These are phyloP conservation scores for Penicillium sp. DNA, from an alignment of 2,329 filamentous ascomycete species.

Conservation along the genomic window DNA sequence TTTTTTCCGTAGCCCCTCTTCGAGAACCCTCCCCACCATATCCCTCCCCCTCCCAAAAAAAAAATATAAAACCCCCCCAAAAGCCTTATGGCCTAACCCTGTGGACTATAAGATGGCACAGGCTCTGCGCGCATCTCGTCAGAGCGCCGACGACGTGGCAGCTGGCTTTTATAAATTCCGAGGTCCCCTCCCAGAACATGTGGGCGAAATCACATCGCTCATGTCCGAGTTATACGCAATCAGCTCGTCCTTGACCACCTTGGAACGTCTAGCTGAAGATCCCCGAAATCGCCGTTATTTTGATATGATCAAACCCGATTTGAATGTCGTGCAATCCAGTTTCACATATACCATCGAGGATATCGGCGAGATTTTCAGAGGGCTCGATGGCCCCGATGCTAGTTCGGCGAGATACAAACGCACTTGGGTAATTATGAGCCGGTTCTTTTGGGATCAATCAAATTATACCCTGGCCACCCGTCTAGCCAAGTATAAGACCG, in stretches of 20 bases:
- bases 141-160: slow-evolving; percentile 55
- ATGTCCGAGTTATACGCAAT: slow-evolving; percentile 58
- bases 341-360: slow-evolving; percentile 54
- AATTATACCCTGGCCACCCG: slow-evolving; percentile 49
- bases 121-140: slow-evolving; percentile 45
- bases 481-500: slow-evolving; percentile 52
- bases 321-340: slow-evolving; percentile 51
- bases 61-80: neutral
- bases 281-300: slow-evolving; percentile 42
- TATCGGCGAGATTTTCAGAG: slow-evolving; percentile 49
- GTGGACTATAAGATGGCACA: slow-evolving; percentile 39
- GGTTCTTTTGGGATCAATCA: slow-evolving; percentile 49
- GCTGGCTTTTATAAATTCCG: slow-evolving; percentile 53
- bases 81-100: slow-evolving; percentile 23
- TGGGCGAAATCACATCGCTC: slow-evolving; percentile 54
- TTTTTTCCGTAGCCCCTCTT: slow-evolving; percentile 3
- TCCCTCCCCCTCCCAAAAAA: neutral
- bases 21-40: neutral
- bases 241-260: slow-evolving; percentile 50
- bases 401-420: slow-evolving; percentile 44
- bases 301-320: slow-evolving; percentile 46
- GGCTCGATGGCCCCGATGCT: slow-evolving; percentile 33
- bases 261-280: slow-evolving; percentile 48
- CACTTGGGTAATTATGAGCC: slow-evolving; percentile 53
- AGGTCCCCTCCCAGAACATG: slow-evolving; percentile 51